Evolutionary conservation across 2,329 filamentous ascomycete species (phyloP), one percentile per base, ranked within the genome.

Genomic region (Aspergillus brasiliensis): DNA sequence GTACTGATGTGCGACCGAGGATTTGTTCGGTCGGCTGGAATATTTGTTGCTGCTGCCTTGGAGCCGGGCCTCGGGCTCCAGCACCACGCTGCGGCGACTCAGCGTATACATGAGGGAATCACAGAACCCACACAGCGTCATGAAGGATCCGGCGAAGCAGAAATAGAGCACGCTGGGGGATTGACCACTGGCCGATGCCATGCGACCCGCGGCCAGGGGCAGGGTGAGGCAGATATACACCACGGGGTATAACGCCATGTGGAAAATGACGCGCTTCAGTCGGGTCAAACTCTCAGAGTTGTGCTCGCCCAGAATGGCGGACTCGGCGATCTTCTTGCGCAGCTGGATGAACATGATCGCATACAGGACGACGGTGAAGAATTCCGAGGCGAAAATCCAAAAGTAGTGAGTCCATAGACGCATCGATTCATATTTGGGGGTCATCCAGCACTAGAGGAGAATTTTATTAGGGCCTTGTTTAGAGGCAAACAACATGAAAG

Each of bases 321-420:
- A 42, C 44, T 55, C 52, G 38, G 52, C 17, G 38, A 55, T 55
- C 6, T 21, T 55, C 38, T 46, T 42, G 21, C 52, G 52, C 27
- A 55, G 27, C 28, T 55, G 52, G 1, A 55, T 15, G 25, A 55
- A 44, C 52, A 55, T 55, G 25, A 55, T 46, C 4, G 52, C 52
- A 17, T 55, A 55, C 1, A 55, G 52, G 11, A 44, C 40, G n/a
- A 55, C 52, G n/a, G 52, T 55, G 15, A 55, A 55, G 10, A 55
- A 55, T 8, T 55, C 52, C n/a, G 52, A 55, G 40, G 52, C 52
- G 11, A 55, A 55, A 8, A 55, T 55, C 52, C 52, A 55, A 17
- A 55, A 42, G 15, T 55, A 55, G 40, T 55, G 52, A 17, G 52
- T 55, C 52, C 52, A 55, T 25, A 55, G 19, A 21, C 52, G 52